Evolutionary conservation across 106 monocot species (phyloP), one percentile per base, ranked within the genome.

Genomic region (Apostasia ramifera): DNA sequence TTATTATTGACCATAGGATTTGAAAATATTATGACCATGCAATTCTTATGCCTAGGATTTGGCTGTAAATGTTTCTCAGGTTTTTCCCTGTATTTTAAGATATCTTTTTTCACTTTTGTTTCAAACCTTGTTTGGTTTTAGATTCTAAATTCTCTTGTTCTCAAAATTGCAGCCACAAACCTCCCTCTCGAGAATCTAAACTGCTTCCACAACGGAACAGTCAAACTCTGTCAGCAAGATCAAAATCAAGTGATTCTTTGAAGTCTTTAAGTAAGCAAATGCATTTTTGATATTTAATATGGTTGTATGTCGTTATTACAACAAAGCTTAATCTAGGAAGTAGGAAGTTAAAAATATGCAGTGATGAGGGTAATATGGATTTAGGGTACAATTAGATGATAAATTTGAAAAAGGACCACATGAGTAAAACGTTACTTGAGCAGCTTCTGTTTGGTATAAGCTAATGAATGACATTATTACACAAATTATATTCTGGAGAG

Each of bases 161-260:
- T 65, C 65, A 11, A 61, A 40, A 69, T 74, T 80, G 79, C 95
- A 95, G 95, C 42, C 52, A 70, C 38, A 91, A 68, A 77, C 64
- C 40, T 58, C 61, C 60, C 3, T 61, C 79, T 14, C 59, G 67
- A 54, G 47, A 71, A 14, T 42, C 77, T 4, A 85, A 71, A 73
- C 67, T 77, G 45, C 52, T 78, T 55, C 67, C 71, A 45, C 58
- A 72, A 26, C 87, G 76, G 67, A 65, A 41, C 13, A 71, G 76
- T 12, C 77, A 44, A 41, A 51, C 66, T 37, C 46, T 73, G 47
- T 62, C 72, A n/a, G 57, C 49, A 40, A 69, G 68, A 57, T 63
- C 75, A 59, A 91, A 86, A 73, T 70, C 71, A 67, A 85, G 53
- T 61, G 82, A 79, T 53, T 40, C 85, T 68, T 52, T 70, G 47